Evolutionary conservation across 148 eudicot genomes (phyloP).

Genomic region (Rhododendron kiyosumense): DNA sequence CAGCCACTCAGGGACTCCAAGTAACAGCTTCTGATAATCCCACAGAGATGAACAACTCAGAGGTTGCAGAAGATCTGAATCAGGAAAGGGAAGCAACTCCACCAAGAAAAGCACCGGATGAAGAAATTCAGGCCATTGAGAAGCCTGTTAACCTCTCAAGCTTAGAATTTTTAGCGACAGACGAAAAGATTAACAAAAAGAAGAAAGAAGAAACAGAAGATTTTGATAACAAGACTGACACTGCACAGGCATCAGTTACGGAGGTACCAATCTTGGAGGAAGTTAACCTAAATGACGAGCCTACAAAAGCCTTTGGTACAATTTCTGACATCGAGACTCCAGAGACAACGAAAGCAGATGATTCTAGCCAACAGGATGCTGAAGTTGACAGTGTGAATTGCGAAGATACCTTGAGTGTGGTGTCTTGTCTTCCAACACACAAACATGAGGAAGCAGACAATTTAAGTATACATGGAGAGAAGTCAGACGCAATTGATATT

Average conservation of each 20-base stretch:
- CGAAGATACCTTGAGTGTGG: neutral
- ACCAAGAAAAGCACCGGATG: slow-evolving; percentile 1
- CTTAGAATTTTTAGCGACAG: neutral
- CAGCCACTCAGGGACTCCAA: slow-evolving; percentile 8
- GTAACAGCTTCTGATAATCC: neutral
- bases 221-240: neutral
- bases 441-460: neutral
- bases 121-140: neutral
- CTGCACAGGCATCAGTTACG: neutral
- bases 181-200: slow-evolving; percentile 12
- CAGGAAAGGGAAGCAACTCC: slow-evolving; percentile 9
- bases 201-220: slow-evolving; percentile 7
- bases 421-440: neutral
- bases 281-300: slow-evolving; percentile 6
- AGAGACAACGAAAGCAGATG: neutral
- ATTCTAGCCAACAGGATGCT: slow-evolving; percentile 2
- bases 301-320: neutral
- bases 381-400: slow-evolving; percentile 12
- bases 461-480: neutral
- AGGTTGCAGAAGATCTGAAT: slow-evolving; percentile 10
- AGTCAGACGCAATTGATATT: slow-evolving; percentile 9
- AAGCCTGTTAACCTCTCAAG: slow-evolving; percentile 5
- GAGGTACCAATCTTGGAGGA: neutral
- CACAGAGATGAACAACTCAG: neutral
- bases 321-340: slow-evolving; percentile 1